Conservation (phyloP, 345 rosid genomes). For the Camelina neglecta region DNA sequence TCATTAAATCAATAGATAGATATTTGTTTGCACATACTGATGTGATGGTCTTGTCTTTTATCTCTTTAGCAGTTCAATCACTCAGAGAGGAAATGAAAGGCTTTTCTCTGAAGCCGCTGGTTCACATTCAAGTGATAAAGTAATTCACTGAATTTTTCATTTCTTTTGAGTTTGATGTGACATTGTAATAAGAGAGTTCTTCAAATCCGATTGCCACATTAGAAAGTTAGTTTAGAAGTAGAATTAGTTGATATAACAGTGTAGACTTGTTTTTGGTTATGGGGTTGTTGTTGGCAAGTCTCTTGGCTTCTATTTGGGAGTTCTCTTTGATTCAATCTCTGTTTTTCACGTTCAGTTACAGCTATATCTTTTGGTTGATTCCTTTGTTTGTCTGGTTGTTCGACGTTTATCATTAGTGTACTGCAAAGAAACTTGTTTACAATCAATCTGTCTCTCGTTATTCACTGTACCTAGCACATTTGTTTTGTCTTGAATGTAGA, state of each 20-base stretch:
- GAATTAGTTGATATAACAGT: conserved; percentile 9
- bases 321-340: background rate
- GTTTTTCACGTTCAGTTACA: background rate
- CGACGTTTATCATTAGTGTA: background rate
- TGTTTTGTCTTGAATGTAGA: conserved; percentile 35
- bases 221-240: background rate
- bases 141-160: background rate
- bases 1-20: background rate
- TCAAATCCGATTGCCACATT: background rate
- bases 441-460: conserved; percentile 11
- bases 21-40: background rate
- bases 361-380: background rate
- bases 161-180: background rate
- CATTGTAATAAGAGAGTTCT: background rate
- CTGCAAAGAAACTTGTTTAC: background rate
- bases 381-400: conserved; percentile 9
- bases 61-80: conserved; percentile 34
- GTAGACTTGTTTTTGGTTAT: background rate
- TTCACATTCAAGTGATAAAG: conserved; percentile 39
- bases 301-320: background rate
- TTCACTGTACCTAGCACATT: background rate
- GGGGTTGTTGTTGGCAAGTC: background rate
- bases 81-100: conserved; percentile 37
- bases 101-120: conserved; percentile 35
- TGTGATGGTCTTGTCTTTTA: conserved; percentile 17